A percentile compares a stretch with the other conserved stretches of the same genome.
These are phyloP conservation scores for Apiotrichum mycotoxinovorans DNA, from an alignment of 1,284 basidiomycete species.

Conservation along the genomic window DNA sequence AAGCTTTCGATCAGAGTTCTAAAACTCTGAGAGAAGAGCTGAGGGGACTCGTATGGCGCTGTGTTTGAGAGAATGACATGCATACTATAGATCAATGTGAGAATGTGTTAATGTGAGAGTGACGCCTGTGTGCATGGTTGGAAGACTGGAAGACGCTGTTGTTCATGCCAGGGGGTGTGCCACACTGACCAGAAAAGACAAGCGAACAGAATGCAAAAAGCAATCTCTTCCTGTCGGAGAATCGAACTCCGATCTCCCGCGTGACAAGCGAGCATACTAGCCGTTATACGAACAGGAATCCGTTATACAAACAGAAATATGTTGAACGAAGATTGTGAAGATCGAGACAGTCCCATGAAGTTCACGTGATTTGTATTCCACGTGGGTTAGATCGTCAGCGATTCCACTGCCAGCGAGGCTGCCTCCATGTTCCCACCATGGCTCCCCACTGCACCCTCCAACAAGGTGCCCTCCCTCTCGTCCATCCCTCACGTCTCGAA, in stretches of 20 bases:
- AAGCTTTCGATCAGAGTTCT: too few species aligned
- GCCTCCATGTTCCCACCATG: conserved; percentile 18
- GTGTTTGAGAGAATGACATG: too few species aligned
- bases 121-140: too few species aligned
- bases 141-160: too few species aligned
- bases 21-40: too few species aligned
- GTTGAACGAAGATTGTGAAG: background rate
- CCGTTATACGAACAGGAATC: conserved; percentile 32
- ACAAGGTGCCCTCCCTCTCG: background rate
- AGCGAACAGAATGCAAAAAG: background rate
- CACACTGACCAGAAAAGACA: background rate
- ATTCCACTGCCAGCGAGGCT: background rate
- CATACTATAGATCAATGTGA: too few species aligned
- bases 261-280: conserved; percentile 34
- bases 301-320: background rate
- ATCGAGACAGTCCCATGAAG: background rate
- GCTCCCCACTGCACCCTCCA: background rate
- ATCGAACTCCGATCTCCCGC: conserved; percentile 32
- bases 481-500: too few species aligned
- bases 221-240: conserved; percentile 27
- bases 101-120: too few species aligned
- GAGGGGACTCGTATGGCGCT: too few species aligned
- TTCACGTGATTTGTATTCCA: background rate
- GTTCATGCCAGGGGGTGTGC: background rate
- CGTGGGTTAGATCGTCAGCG: background rate